Conservation (phyloP, 805 yeast genomes). For the Metschnikowia dekortorum region DNA sequence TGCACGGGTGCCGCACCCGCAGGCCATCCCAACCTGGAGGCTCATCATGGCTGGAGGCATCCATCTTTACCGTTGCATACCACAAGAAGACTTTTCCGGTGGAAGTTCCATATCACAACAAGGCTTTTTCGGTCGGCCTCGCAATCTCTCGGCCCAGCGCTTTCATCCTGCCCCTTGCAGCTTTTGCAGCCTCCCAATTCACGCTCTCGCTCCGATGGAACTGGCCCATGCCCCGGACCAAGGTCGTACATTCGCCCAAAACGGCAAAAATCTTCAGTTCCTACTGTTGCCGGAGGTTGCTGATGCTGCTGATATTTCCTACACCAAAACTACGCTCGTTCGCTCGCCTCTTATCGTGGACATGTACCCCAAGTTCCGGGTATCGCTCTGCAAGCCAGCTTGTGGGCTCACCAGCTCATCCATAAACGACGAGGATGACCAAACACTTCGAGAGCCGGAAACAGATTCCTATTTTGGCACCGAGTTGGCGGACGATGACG, state of each 20-base stretch:
- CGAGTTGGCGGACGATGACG: conserved; percentile 32
- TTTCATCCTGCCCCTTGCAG: too few species aligned
- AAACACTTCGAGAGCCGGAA: conserved; percentile 24
- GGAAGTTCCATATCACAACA: too few species aligned
- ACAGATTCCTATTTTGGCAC: conserved; percentile 38
- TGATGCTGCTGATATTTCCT: conserved; percentile 9
- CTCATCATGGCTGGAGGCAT: too few species aligned
- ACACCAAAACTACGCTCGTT: conserved; percentile 34
- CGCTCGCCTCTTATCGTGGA: conserved; percentile 36
- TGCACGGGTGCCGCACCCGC: too few species aligned
- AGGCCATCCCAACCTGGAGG: too few species aligned
- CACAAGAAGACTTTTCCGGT: too few species aligned
- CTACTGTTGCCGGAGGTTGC: conserved; percentile 1
- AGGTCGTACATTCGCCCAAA: neutral
- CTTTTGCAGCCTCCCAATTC: too few species aligned
- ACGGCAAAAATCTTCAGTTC: neutral
- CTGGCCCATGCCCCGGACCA: neutral
- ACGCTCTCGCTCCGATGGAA: too few species aligned
- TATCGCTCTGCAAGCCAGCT: conserved; percentile 27
- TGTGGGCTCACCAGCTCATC: conserved; percentile 31
- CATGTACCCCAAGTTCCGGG: conserved; percentile 32
- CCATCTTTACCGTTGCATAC: too few species aligned
- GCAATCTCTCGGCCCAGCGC: too few species aligned
- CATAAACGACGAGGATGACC: conserved; percentile 36
- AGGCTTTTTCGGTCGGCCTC: too few species aligned